Evolutionary conservation across 1,284 basidiomycete species (phyloP), one percentile per base, ranked within the genome.

Genomic region (Pisolithus thermaeus): DNA sequence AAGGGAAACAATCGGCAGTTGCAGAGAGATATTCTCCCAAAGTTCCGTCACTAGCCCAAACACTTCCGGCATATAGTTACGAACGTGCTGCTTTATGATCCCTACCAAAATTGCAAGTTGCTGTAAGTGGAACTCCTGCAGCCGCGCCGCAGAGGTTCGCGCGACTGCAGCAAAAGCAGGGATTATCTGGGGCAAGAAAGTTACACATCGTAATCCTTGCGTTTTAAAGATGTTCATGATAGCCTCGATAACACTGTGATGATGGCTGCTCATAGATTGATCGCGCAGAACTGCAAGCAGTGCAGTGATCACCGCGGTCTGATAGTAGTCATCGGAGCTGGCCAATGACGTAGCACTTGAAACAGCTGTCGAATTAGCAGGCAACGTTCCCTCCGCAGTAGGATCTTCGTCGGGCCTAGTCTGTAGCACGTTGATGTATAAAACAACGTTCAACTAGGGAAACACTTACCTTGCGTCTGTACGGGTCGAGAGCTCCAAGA

Each of bases 211-310:
- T 62, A 99, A 73, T 7, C 97, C 92, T 67, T 99, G 94, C 0
- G 95, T 98, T 70, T 96, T 94, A 80, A 99, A 99, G 57, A 99
- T 98, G 54, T 95, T 92, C 92, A 99, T 99, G 62, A 99, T 90
- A 2, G 96, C 95, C 68, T 99, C 95, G 58, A 99, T 96, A 53
- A 96, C 96, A 43, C 87, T 92, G 69, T 93, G 86, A 61, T 98
- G 94, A 61, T 94, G 87, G 56, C 78, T 83, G 62, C 79, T 87
- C 57, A 96, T 76, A 5, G 92, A 86, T 52, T 90, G 85, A 63
- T 98, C 97, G 64, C 88, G 90, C 58, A 99, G 73, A 51, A 99
- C 92, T 48, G 83, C 81, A 44, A 99, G 80, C 22, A 99, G 78
- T 1, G 93, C 84, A 44, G 87, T 90, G 69, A 99, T 92, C 39